A percentile compares a stretch with the other conserved stretches of the same genome.
Conservation (phyloP, 2,329 filamentous ascomycete genomes). For the Hymenoscyphus linearis region DNA sequence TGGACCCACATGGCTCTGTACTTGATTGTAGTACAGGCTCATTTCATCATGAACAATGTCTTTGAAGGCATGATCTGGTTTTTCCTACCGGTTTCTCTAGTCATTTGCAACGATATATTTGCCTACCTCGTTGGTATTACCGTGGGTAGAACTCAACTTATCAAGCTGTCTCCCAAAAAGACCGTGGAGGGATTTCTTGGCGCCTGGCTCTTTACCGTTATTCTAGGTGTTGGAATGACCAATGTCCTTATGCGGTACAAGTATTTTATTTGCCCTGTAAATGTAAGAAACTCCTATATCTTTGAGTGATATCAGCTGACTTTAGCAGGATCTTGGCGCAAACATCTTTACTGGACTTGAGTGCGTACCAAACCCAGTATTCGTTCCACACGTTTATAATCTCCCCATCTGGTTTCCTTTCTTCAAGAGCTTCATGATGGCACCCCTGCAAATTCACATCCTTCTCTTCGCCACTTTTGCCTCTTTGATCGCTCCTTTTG, state of each 20-base stretch:
- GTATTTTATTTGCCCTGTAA: slow-evolving; percentile 98
- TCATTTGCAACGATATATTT: slow-evolving; percentile 98
- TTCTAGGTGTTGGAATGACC: slow-evolving; percentile 77
- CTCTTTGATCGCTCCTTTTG: slow-evolving; percentile 93
- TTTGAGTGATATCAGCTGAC: slow-evolving; percentile 12
- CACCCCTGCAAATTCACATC: slow-evolving; percentile 91
- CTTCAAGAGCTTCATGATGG: slow-evolving; percentile 66
- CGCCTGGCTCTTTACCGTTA: slow-evolving; percentile 90
- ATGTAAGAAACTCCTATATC: slow-evolving; percentile 44
- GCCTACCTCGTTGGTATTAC: slow-evolving; percentile 97
- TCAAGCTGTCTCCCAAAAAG: slow-evolving; percentile 98
- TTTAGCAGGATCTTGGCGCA: slow-evolving; percentile 68
- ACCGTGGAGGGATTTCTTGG: slow-evolving; percentile 96
- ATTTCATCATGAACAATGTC: slow-evolving; percentile 99
- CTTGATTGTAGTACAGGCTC: slow-evolving; percentile 93
- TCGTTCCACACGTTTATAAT: slow-evolving; percentile 70
- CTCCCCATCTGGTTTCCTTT: slow-evolving; percentile 69
- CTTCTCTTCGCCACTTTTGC: slow-evolving; percentile 88
- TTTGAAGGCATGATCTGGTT: slow-evolving; percentile 99
- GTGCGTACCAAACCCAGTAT: slow-evolving; percentile 88
- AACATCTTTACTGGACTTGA: slow-evolving; percentile 88
- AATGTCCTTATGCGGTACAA: slow-evolving; percentile 84
- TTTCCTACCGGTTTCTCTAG: slow-evolving; percentile 88
- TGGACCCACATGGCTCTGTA: slow-evolving; percentile 99
- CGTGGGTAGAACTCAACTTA: slow-evolving; percentile 92